Evolutionary conservation across 345 rosid genomes (phyloP).

Genomic region (Viola odorata): DNA sequence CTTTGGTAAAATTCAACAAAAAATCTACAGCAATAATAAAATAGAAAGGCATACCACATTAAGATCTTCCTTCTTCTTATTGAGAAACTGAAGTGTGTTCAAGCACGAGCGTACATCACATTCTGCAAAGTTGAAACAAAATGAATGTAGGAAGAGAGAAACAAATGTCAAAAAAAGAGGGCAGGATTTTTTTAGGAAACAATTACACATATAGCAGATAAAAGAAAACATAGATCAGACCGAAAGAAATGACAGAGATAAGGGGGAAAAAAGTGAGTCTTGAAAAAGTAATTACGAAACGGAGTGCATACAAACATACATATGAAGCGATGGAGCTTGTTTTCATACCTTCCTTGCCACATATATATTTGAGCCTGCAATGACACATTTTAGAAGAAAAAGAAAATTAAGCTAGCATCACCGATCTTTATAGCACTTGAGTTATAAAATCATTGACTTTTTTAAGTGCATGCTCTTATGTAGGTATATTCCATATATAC

Average conservation of each 20-base stretch:
- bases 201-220: no score
- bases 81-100: conserved; percentile 95
- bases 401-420: no score
- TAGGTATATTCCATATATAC: no score
- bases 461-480: no score
- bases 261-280: no score
- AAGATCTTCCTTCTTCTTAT: conserved; percentile 76
- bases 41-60: conserved; percentile 54
- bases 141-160: neutral
- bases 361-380: conserved; percentile 75
- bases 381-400: neutral
- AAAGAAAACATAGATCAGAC: neutral
- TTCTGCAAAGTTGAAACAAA: conserved; percentile 43
- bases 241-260: neutral
- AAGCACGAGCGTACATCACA: conserved; percentile 93
- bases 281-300: no score
- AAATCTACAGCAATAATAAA: neutral
- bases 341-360: conserved; percentile 80
- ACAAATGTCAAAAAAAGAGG: neutral
- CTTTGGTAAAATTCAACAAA: neutral
- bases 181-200: no score
- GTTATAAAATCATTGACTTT: no score
- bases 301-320: neutral
- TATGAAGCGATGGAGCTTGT: conserved; percentile 59
- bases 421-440: no score